phyloP scores from a whole-genome alignment of 2,329 filamentous ascomycete genomes.

The Rugonectria rugulosa region DNA sequence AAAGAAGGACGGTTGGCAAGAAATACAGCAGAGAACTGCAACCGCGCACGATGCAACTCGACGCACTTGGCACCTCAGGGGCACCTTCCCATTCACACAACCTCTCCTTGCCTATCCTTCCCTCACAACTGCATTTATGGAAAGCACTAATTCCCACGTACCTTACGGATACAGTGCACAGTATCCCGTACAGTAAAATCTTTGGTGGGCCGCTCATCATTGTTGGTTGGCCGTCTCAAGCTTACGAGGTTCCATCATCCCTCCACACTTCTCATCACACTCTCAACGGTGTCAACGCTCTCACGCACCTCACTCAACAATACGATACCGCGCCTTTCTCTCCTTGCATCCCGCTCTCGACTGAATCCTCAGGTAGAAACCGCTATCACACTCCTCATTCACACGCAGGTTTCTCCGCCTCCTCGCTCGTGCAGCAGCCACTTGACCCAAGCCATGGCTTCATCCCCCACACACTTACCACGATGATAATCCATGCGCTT shows the following conservation, averaged over 20 bases:
- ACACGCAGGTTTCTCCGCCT: neutral
- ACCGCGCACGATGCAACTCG: neutral
- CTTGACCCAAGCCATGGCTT: conserved; percentile 13
- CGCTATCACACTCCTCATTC: neutral
- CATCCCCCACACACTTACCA: conserved; percentile 13
- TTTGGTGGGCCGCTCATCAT: conserved; percentile 1
- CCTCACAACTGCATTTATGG: too few species aligned
- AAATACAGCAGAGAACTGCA: neutral
- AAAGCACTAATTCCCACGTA: too few species aligned
- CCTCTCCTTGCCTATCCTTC: neutral
- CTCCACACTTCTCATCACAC: conserved; percentile 9
- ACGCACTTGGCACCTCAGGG: too few species aligned
- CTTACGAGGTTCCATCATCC: neutral
- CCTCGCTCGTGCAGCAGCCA: conserved; percentile 1
- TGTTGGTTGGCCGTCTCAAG: conserved; percentile 10
- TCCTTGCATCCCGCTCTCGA: too few species aligned
- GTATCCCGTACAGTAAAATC: neutral
- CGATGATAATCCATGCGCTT: conserved; percentile 1
- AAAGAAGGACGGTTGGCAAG: too few species aligned
- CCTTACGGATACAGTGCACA: too few species aligned
- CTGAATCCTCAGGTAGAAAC: neutral
- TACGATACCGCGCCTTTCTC: neutral
- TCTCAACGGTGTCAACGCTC: neutral
- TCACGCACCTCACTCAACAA: neutral
- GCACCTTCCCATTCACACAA: too few species aligned